Evolutionary conservation across 768 basidiomycete genomes (phyloP).

Genomic region (Suillus paluster): DNA sequence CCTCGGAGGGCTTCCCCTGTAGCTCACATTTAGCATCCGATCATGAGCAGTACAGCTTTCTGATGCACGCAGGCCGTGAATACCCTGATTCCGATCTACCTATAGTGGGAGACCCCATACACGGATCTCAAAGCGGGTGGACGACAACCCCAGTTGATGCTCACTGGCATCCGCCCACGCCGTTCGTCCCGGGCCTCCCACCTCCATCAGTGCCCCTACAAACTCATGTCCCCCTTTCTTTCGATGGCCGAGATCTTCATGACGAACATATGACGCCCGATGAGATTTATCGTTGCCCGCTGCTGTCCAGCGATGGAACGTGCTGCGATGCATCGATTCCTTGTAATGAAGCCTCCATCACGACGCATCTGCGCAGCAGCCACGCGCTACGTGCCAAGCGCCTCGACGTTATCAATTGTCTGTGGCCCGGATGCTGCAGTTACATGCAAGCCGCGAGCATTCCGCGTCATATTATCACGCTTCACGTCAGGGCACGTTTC

Average conservation of each 20-base stretch:
- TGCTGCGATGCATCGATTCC: not conserved
- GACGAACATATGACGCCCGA: not conserved
- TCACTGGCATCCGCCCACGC: not conserved
- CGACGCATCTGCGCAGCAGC: not conserved
- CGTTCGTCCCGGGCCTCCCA: not conserved
- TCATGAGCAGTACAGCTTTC: not conserved
- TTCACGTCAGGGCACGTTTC: not conserved
- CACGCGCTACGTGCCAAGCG: conserved; percentile 1
- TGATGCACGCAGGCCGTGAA: not conserved
- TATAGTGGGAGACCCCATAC: not conserved
- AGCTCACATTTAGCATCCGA: not conserved
- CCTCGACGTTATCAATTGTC: not conserved
- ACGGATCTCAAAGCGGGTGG: not conserved
- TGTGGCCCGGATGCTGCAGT: not conserved
- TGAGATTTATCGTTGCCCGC: not conserved
- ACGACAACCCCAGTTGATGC: not conserved
- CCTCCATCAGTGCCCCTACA: not conserved
- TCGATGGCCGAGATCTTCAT: not conserved
- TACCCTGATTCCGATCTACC: not conserved
- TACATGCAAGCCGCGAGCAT: not conserved
- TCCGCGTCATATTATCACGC: conserved; percentile 2
- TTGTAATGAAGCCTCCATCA: not conserved
- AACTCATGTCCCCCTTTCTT: not conserved
- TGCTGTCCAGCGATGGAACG: not conserved
- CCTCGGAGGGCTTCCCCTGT: not conserved